Evolutionary conservation across 805 yeast species (phyloP).

Genomic region (Jamesozyma hellenica): DNA sequence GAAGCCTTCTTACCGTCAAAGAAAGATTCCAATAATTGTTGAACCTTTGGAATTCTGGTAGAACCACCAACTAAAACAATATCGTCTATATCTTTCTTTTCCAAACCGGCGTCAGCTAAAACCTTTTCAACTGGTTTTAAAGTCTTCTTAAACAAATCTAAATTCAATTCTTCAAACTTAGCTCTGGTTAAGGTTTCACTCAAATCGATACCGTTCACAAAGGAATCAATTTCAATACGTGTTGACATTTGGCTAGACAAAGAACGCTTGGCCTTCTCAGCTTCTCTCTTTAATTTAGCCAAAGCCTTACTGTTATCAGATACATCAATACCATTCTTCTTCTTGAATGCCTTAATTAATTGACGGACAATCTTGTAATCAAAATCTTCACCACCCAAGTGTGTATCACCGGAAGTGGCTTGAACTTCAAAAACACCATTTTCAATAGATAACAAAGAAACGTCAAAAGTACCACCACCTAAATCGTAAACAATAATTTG

Average conservation of each 20-base stretch:
- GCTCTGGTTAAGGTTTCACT: constrained; percentile 94
- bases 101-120: constrained; percentile 82
- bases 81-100: constrained; percentile 81
- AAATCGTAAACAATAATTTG: constrained; percentile 87
- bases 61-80: constrained; percentile 98
- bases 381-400: constrained; percentile 95
- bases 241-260: constrained; percentile 92
- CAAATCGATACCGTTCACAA: constrained; percentile 90
- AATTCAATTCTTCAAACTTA: constrained; percentile 92
- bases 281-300: constrained; percentile 92
- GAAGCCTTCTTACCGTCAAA: constrained; percentile 93
- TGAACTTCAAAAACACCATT: constrained; percentile 87
- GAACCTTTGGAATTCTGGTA: constrained; percentile 97
- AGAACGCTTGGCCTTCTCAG: constrained; percentile 96
- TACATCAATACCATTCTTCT: constrained; percentile 83
- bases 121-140: constrained; percentile 95
- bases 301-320: constrained; percentile 74
- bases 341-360: constrained; percentile 78
- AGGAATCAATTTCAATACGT: constrained; percentile 91
- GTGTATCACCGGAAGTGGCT: constrained; percentile 94
- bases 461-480: constrained; percentile 98
- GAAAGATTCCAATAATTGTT: constrained; percentile 79
- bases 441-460: constrained; percentile 75
- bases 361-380: constrained; percentile 83
- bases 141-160: constrained; percentile 87